These are phyloP conservation scores for Huiozyma sinensis DNA, from an alignment of 805 yeast genomes.

Conservation along the genomic window DNA sequence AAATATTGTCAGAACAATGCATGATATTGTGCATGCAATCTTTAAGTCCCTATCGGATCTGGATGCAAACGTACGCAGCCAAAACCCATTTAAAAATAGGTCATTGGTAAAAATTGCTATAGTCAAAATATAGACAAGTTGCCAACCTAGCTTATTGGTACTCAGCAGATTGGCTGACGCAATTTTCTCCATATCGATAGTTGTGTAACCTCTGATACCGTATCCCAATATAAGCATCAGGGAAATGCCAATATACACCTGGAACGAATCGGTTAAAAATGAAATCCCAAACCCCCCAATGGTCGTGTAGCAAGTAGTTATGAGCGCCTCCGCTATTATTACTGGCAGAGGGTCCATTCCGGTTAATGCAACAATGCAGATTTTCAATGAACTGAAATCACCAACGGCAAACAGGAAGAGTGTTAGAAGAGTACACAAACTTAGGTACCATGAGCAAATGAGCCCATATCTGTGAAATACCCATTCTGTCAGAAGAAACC, in stretches of 20 bases:
- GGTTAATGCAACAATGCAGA: constrained; percentile 67
- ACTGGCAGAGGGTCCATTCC: constrained; percentile 71
- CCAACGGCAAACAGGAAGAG: constrained; percentile 80
- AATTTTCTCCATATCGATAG: constrained; percentile 47
- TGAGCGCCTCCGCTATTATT: constrained; percentile 74
- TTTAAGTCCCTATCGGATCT: constrained; percentile 61
- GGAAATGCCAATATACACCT: constrained; percentile 62
- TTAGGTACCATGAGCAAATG: constrained; percentile 60
- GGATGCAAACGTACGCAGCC: constrained; percentile 91
- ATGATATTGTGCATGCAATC: constrained; percentile 68
- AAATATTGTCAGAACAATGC: constrained; percentile 50
- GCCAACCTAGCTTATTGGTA: constrained; percentile 75
- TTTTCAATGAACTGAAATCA: constrained; percentile 71
- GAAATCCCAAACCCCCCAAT: constrained; percentile 86
- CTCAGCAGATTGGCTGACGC: constrained; percentile 56
- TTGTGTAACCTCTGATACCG: constrained; percentile 66
- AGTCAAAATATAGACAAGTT: constrained; percentile 68
- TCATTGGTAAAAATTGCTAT: constrained; percentile 87
- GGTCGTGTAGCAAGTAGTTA: constrained; percentile 77
- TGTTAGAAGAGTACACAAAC: constrained; percentile 75
- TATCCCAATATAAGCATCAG: constrained; percentile 60
- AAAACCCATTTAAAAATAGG: constrained; percentile 82
- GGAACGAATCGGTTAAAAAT: constrained; percentile 77
- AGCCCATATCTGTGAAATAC: constrained; percentile 73
- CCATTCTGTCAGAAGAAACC: constrained; percentile 91